These are phyloP conservation scores for Eimeria praecox DNA, from an alignment of 169 alveolate genomes.

Conservation along the genomic window DNA sequence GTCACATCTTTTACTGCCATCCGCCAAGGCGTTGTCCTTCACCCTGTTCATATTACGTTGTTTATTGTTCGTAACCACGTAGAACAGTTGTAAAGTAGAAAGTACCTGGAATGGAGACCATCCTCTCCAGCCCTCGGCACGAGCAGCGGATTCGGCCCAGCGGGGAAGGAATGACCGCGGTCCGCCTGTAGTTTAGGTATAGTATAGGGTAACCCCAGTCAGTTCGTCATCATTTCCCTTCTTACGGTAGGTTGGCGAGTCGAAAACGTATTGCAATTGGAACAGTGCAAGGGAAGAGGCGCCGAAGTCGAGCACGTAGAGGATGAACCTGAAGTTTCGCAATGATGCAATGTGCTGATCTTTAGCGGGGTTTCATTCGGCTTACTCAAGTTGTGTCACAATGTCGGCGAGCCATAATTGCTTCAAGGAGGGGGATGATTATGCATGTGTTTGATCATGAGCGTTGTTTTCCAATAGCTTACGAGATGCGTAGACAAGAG, in stretches of 20 bases:
- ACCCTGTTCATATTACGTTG: slow-evolving; percentile 34
- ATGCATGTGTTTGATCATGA: neutral
- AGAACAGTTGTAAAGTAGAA: neutral
- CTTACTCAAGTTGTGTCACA: slow-evolving; percentile 78
- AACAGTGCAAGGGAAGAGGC: slow-evolving; percentile 76
- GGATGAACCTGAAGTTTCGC: slow-evolving; percentile 42
- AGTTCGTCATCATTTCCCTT: neutral
- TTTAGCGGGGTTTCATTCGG: neutral
- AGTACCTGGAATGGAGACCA: slow-evolving; percentile 71
- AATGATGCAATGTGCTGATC: neutral
- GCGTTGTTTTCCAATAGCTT: neutral
- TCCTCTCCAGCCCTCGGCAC: slow-evolving; percentile 70
- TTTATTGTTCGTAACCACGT: neutral
- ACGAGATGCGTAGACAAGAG: slow-evolving; percentile 63
- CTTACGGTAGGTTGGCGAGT: slow-evolving; percentile 79
- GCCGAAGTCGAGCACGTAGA: slow-evolving; percentile 72
- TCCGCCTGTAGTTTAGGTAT: slow-evolving; percentile 59
- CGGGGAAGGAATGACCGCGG: slow-evolving; percentile 82
- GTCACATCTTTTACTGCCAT: slow-evolving; percentile 40
- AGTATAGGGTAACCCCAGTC: neutral
- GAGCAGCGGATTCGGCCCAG: slow-evolving; percentile 76
- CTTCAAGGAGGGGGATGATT: neutral
- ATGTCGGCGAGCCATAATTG: slow-evolving; percentile 79
- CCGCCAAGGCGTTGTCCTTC: slow-evolving; percentile 77
- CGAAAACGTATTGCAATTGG: slow-evolving; percentile 74